Base-by-base conservation (phyloP, 768 basidiomycete species). In the Russula griseocarnosa region DNA sequence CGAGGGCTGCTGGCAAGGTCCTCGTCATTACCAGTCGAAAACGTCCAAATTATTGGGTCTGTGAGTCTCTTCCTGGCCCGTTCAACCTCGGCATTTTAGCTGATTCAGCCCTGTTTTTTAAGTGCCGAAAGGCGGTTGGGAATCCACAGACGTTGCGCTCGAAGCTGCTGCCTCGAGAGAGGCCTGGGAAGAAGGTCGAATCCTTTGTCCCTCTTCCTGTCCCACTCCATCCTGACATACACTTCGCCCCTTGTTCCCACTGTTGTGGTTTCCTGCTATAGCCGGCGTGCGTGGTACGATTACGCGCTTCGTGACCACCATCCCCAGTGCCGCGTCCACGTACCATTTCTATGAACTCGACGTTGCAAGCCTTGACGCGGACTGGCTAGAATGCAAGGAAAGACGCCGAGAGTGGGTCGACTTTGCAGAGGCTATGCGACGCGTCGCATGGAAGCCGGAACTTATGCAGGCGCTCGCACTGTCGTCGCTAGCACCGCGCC, bases 101-200 rank as follows among this genome's bases (percentile, higher is more conserved):
- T 63, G 60, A 66, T 57, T 52, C 53, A 56, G n/a, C 60, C 20
- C 32, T 63, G 22, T 44, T 44, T 42, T 51, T 22, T 10, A 14
- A 62, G 36, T 67, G 71, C 92, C 92, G n/a, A 94, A 94, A 80
- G 92, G 92, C 75, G 92, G 92, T 73, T 94, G 87, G 87, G 92
- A 94, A 76, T 78, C 84, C 69, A 81, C 87, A 62, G 92, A 94
- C 82, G 85, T 81, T 70, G 81, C 79, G 75, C 79, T 93, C 71
- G 90, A 92, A 81, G 86, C 85, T 78, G 92, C 92, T 74, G 92
- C 92, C 78, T 88, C 85, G 72, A 84, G 92, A 76, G 92, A 94
- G 85, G 92, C 92, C 78, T 81, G 88, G 76, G 92, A 94, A 90
- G 92, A 94, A 93, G 92, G 92, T 94, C 89, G 85, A 85, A 86